A percentile compares a stretch with the other conserved stretches of the same genome.
Conservation (phyloP, 495 filamentous ascomycete genomes). For the Lasiosphaeriaceae sp. region DNA sequence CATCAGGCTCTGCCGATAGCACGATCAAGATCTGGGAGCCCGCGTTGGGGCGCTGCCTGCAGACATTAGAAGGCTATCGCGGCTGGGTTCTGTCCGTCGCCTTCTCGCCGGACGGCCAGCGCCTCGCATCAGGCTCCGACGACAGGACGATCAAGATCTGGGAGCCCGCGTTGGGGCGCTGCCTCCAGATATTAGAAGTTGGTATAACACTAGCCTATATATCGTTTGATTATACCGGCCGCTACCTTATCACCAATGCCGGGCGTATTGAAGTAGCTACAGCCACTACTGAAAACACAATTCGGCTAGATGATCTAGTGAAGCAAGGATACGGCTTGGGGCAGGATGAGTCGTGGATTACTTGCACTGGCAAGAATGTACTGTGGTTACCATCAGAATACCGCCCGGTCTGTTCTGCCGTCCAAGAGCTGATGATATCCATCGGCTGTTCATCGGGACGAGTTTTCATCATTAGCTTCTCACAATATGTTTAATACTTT, state of each 20-base stretch:
- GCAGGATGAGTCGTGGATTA: constrained; percentile 17
- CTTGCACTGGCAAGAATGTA: constrained; percentile 17
- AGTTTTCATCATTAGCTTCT: constrained; percentile 13
- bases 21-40: constrained; percentile 9
- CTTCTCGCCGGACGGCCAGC: constrained; percentile 35
- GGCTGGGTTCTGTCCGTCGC: constrained; percentile 2
- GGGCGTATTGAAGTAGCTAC: constrained; percentile 4
- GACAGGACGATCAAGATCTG: constrained; percentile 89
- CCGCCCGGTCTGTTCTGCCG: constrained; percentile 14
- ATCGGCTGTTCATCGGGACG: constrained; percentile 16
- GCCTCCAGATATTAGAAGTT: constrained; percentile 81
- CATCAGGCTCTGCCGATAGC: too few species aligned
- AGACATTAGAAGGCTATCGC: constrained; percentile 11
- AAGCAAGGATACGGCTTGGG: constrained; percentile 12
- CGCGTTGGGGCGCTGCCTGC: constrained; percentile 4
- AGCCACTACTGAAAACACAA: constrained; percentile 2
- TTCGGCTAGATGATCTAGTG: constrained; percentile 6
- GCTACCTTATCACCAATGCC: constrained; percentile 1
- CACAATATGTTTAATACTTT: constrained; percentile 2
- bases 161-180: constrained; percentile 77
- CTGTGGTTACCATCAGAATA: constrained; percentile 26
- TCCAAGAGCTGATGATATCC: constrained; percentile 11
- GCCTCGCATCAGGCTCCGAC: constrained; percentile 79
- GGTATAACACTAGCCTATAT: too few species aligned
- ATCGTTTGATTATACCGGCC: too few species aligned